Conservation (phyloP, 495 filamentous ascomycete genomes). For the Tuber calosporum region DNA sequence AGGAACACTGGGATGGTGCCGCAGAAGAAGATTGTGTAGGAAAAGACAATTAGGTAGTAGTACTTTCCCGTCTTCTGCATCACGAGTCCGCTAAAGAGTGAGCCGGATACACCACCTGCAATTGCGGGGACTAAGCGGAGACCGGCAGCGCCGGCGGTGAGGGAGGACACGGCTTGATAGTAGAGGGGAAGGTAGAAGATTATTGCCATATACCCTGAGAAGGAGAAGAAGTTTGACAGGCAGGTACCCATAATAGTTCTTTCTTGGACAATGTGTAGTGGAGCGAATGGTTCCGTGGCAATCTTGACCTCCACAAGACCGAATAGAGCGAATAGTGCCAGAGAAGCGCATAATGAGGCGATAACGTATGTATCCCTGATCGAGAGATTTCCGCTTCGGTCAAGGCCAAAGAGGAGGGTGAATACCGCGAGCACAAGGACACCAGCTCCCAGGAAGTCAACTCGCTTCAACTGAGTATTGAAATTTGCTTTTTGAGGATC, state of each 20-base stretch:
- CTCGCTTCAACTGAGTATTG: slow-evolving; percentile 57
- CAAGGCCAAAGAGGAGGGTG: slow-evolving; percentile 64
- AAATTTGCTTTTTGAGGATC: slow-evolving; percentile 34
- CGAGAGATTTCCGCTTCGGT: slow-evolving; percentile 67
- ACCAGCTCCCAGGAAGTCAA: slow-evolving; percentile 73
- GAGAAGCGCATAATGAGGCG: slow-evolving; percentile 52
- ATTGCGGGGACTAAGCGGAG: slow-evolving; percentile 62
- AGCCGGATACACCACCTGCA: slow-evolving; percentile 57
- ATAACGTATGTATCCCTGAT: slow-evolving; percentile 59
- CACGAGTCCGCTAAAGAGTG: slow-evolving; percentile 59
- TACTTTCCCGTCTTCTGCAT: slow-evolving; percentile 74
- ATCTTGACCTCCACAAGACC: slow-evolving; percentile 62
- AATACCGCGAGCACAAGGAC: slow-evolving; percentile 66
- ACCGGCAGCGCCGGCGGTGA: slow-evolving; percentile 60
- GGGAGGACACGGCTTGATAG: slow-evolving; percentile 65
- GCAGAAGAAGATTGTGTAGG: slow-evolving; percentile 50
- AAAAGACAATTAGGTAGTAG: slow-evolving; percentile 62
- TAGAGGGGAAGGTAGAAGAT: slow-evolving; percentile 75
- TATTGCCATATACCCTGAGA: slow-evolving; percentile 57
- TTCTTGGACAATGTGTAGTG: slow-evolving; percentile 70
- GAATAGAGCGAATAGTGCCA: slow-evolving; percentile 60
- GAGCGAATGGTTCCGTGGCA: slow-evolving; percentile 73
- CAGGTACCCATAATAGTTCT: slow-evolving; percentile 61
- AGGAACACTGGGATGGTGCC: slow-evolving; percentile 54
- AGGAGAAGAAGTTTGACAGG: slow-evolving; percentile 68